A percentile compares a stretch with the other conserved stretches of the same genome.
Evolutionary conservation across 2,329 filamentous ascomycete species (phyloP).

Genomic region (Alternaria gaisen): DNA sequence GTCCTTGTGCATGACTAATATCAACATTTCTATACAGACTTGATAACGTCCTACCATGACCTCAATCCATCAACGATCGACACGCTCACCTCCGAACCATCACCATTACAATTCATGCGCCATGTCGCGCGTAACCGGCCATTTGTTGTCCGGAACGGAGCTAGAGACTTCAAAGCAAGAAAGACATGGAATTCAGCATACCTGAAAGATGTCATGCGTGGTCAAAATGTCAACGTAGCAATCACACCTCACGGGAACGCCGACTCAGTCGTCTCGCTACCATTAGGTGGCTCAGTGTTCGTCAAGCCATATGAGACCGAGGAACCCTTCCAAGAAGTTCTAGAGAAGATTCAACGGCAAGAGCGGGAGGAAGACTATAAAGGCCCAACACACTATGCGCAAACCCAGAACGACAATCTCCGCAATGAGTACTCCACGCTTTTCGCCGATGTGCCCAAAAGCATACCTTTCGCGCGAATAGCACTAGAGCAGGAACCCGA

Average conservation of each 20-base stretch:
- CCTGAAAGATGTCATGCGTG: constrained; percentile 64
- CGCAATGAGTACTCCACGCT: constrained; percentile 74
- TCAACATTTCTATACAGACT: constrained; percentile 35
- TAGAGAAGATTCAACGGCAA: constrained; percentile 68
- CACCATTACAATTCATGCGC: constrained; percentile 81
- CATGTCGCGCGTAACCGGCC: constrained; percentile 77
- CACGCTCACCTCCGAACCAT: constrained; percentile 71
- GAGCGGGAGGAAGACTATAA: constrained; percentile 47
- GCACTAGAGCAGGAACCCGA: constrained; percentile 73
- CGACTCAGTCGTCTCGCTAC: constrained; percentile 70
- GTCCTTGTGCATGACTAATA: neutral
- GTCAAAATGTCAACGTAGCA: constrained; percentile 74
- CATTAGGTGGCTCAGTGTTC: constrained; percentile 62
- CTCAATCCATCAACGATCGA: constrained; percentile 71
- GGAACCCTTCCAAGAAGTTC: constrained; percentile 69
- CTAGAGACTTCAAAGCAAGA: constrained; percentile 69
- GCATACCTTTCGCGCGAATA: constrained; percentile 76
- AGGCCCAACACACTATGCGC: constrained; percentile 65
- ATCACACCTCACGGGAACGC: constrained; percentile 76
- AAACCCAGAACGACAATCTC: constrained; percentile 86
- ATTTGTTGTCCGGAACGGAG: constrained; percentile 74
- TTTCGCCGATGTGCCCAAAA: constrained; percentile 68
- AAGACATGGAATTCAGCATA: constrained; percentile 70
- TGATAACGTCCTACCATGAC: constrained; percentile 76
- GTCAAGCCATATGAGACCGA: constrained; percentile 76